Evolutionary conservation across 2,329 filamentous ascomycete species (phyloP), one percentile per base, ranked within the genome.

Genomic region (Aspergillus costaricaensis): DNA sequence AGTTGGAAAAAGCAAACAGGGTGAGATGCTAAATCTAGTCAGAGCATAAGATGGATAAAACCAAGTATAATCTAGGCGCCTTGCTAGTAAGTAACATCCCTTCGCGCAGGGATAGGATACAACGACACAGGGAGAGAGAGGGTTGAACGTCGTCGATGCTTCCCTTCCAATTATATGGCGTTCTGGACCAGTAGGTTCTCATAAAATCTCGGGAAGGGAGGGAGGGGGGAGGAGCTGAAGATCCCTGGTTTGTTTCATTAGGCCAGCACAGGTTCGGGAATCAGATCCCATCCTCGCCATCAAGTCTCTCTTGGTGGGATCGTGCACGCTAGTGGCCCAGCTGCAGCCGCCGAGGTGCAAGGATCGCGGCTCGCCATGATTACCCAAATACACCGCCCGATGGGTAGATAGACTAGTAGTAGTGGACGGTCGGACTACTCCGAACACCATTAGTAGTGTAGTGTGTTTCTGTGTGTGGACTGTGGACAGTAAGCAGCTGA

Each of bases 321-420:
- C 58, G 58, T 59, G 58, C 58, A 53, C 58, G 52, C 58, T 56
- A 60, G 38, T 51, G 15, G 38, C 25, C 30, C 32, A 39, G 32
- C 36, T 36, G 50, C 30, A 25, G 50, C 32, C 36, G 30, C 50
- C 19, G 36, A 23, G 52, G 39, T 55, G 52, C 52, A 57, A 57
- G 55, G 44, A 50, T 51, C 32, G 38, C 52, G 43, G 23, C 39
- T 43, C 52, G 38, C 30, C 38, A 55, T 55, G 14, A 55, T 55
- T 55, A 44, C 52, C 32, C 23, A 23, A 55, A 44, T 23, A 23
- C 41, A 44, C 19, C 21, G 21, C 41, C 41, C 41, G 41, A 23
- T 44, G 21, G 41, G 41, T 44, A 21, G 41, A 12, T 30, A 12
- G n/a, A n/a, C n/a, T n/a, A n/a, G 17, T 44, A 8, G 25, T 8